These are phyloP conservation scores for Salix brachista DNA, from an alignment of 345 rosid species.

Conservation along the genomic window DNA sequence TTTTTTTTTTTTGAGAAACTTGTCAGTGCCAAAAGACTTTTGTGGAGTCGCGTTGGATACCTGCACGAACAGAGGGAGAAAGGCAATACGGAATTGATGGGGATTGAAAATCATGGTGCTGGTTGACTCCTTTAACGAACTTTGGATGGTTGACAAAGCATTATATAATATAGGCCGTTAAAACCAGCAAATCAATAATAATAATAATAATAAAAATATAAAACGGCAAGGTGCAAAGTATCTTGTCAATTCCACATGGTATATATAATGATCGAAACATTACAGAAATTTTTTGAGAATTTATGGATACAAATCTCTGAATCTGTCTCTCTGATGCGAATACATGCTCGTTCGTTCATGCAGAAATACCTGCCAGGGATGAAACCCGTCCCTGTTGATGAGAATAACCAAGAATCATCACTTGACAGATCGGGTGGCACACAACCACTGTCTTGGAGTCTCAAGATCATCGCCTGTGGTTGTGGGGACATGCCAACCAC, in stretches of 20 bases:
- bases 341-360: not conserved
- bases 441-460: conserved; percentile 71
- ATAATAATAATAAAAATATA: not conserved
- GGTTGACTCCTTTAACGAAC: not conserved
- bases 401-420: not conserved
- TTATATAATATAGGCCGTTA: no score
- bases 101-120: not conserved
- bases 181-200: no score
- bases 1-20: not conserved
- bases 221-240: not conserved
- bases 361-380: not conserved
- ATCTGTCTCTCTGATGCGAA: not conserved
- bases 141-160: not conserved
- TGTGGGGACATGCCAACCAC: conserved; percentile 85
- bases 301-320: not conserved
- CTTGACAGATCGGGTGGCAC: conserved; percentile 43
- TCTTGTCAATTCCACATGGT: not conserved
- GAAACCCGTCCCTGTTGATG: not conserved
- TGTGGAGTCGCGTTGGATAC: not conserved
- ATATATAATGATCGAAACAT: not conserved
- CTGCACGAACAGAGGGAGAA: not conserved
- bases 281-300: not conserved
- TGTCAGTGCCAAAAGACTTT: not conserved
- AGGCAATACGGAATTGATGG: not conserved
- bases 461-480: conserved; percentile 57